Evolutionary conservation across 345 rosid species (phyloP).

Genomic region (Populus pruinosa): DNA sequence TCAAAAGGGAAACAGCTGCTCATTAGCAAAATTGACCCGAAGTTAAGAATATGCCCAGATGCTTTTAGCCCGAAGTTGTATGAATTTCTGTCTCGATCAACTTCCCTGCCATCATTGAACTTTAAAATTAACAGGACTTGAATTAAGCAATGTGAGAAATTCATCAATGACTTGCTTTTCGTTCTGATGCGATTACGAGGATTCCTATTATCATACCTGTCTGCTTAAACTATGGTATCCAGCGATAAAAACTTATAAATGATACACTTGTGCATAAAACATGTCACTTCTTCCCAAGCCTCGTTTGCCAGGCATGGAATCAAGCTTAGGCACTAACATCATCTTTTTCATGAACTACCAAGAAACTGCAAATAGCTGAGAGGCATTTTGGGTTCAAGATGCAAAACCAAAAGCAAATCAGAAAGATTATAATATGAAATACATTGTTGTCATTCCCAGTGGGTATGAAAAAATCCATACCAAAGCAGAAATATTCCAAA

Average conservation of each 20-base stretch:
- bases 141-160: background rate
- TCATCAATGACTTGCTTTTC: background rate
- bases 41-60: background rate
- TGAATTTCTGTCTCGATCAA: background rate
- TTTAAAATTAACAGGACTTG: background rate
- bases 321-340: background rate
- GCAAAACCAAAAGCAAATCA: background rate
- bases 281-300: background rate
- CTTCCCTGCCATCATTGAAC: background rate
- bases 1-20: background rate
- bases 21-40: background rate
- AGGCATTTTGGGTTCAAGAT: background rate
- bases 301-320: background rate
- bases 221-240: background rate
- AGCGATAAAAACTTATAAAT: too few species aligned
- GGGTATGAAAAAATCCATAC: background rate
- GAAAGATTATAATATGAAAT: background rate
- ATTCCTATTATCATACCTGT: background rate
- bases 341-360: background rate
- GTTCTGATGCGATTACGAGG: background rate
- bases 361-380: background rate
- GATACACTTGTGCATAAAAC: background rate
- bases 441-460: background rate
- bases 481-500: background rate
- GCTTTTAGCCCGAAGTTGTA: background rate